These are phyloP conservation scores for Agastache rugosa DNA, from an alignment of 257 asterid species.

Conservation along the genomic window DNA sequence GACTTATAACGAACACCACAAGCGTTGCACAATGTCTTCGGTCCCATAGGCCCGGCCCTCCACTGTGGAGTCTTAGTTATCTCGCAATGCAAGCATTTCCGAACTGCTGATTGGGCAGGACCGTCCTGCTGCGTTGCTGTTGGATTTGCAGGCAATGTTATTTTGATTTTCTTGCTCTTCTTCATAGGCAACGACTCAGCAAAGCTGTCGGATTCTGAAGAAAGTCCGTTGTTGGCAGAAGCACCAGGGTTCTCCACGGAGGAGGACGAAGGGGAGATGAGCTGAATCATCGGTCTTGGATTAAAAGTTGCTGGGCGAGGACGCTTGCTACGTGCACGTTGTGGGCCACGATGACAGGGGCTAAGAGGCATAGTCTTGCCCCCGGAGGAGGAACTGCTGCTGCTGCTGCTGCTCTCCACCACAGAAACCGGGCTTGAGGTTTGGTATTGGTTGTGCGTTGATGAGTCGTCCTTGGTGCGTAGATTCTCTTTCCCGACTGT, in stretches of 20 bases:
- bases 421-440: conserved; percentile 80
- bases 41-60: conserved; percentile 76
- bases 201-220: conserved; percentile 47
- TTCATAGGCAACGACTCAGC: conserved; percentile 52
- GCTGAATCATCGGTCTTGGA: conserved; percentile 62
- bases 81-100: conserved; percentile 68
- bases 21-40: conserved; percentile 69
- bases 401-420: conserved; percentile 82
- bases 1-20: conserved; percentile 71
- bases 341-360: conserved; percentile 63
- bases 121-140: conserved; percentile 37
- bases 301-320: conserved; percentile 75
- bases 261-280: conserved; percentile 50
- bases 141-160: conserved; percentile 39
- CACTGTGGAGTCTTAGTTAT: conserved; percentile 67
- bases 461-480: conserved; percentile 36
- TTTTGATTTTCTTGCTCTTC: conserved; percentile 63
- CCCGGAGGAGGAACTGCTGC: conserved; percentile 55
- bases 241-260: conserved; percentile 42
- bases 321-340: conserved; percentile 91
- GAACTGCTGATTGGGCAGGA: conserved; percentile 39
- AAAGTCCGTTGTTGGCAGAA: no score
- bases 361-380: conserved; percentile 58
- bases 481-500: conserved; percentile 59
- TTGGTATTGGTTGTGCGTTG: conserved; percentile 54